Evolutionary conservation across 495 filamentous ascomycete genomes (phyloP).

Genomic region (Stereocaulon alpinum): DNA sequence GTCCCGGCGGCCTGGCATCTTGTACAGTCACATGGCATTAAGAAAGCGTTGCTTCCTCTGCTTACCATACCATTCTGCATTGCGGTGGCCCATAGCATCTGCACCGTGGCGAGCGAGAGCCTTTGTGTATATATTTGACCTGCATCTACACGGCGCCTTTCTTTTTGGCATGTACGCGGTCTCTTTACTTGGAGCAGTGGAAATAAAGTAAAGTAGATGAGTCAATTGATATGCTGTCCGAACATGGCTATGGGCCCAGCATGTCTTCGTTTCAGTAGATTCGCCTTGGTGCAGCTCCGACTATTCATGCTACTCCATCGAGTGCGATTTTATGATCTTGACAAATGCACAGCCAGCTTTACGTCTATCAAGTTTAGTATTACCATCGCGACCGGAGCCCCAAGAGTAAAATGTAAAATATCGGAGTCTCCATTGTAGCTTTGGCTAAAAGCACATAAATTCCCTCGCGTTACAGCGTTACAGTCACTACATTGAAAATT

Average conservation of each 20-base stretch:
- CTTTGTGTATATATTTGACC: slow-evolving; percentile 13
- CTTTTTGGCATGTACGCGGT: slow-evolving; percentile 11
- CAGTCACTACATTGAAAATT: too few species aligned
- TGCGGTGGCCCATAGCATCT: slow-evolving; percentile 14
- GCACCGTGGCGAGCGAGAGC: slow-evolving; percentile 16
- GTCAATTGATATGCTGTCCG: background rate
- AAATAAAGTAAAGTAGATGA: background rate
- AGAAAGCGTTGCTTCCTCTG: slow-evolving; percentile 6
- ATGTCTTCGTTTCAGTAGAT: too few species aligned
- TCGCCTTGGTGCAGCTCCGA: too few species aligned
- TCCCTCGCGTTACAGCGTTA: too few species aligned
- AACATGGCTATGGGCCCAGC: background rate
- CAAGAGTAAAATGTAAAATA: too few species aligned
- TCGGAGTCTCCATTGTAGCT: too few species aligned
- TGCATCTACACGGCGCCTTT: slow-evolving; percentile 17
- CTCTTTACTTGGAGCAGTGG: slow-evolving; percentile 3
- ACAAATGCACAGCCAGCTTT: too few species aligned
- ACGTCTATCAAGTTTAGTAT: too few species aligned
- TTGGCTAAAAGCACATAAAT: too few species aligned
- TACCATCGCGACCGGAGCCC: too few species aligned
- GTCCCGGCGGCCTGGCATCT: background rate
- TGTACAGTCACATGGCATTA: slow-evolving; percentile 8
- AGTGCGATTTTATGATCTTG: too few species aligned
- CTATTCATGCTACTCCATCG: too few species aligned
- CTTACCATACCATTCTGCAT: slow-evolving; percentile 20